Evolutionary conservation across 2,329 filamentous ascomycete species (phyloP), one percentile per base, ranked within the genome.

Genomic region (Chaetomium olivaceum): DNA sequence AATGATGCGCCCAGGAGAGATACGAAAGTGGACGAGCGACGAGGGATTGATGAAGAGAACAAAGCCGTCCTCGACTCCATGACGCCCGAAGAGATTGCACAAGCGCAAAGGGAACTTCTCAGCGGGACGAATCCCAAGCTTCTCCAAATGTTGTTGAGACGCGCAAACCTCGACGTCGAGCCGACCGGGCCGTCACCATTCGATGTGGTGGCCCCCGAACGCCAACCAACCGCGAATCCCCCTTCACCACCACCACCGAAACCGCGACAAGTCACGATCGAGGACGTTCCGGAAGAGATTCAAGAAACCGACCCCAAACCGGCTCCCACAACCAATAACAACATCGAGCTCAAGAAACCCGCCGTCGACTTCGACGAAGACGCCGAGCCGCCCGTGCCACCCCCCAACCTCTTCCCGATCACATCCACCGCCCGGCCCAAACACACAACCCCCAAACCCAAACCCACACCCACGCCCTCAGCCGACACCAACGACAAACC

Each of bases 1-100:
- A 55, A 67, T 51, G 63, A 25, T 58, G 55, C 54, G 23, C n/a
- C n/a, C 57, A 48, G 25, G 58, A 54, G 39, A 63, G 61, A 68
- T 43, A 74, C 78, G 48, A 80, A 81, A 51, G 76, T 83, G 12
- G 81, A 84, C 52, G 93, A 97, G 74, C 87, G 86, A 73, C 80
- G 80, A 68, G 82, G 84, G 5, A 98, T 99, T 75, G 91, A 94
- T 73, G 84, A 88, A 70, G 93, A 98, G 76, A 99, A 98, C 73
- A 86, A 80, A 54, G 84, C 87, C 65, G 86, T 85, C 67, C 77
- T 99, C 56, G 88, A 88, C 16, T 81, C 83, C 29, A 97, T 99
- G 95, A 91, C 90, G 1, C 80, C 87, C 0, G 85, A 87, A 46
- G 92, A 97, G 77, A 96, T 98, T 65, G 88, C 91, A 68, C 83